Base-by-base conservation (phyloP, 129 eudicot genomes). In the Artemisia argyi region DNA sequence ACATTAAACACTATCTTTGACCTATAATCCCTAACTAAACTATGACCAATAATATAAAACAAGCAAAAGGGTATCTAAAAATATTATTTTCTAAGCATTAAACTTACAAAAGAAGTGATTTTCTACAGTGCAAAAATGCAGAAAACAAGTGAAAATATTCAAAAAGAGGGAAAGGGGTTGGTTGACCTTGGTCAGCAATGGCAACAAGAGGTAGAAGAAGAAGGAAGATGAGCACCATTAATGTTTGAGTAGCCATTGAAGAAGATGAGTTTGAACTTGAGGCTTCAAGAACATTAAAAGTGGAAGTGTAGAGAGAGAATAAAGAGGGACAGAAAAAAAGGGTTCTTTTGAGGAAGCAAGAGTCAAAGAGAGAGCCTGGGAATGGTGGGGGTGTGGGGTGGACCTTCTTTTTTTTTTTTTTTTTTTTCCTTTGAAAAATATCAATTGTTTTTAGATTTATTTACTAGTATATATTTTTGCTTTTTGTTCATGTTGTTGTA, bases 121-220 rank as follows among this genome's bases (percentile, higher is more conserved):
- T 72, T 58, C 47, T 71, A 49, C 1, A 58, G 32, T 59, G 15
- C 20, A 63, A 69, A 24, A 39, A 39, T 39, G 46, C 46, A 39
- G 11, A 39, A 39, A 39, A 39, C 2, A 39, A 39, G 10, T 39
- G 46, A 49, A 77, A 61, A 57, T 50, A 20, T 61, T 19, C 32
- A 28, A 28, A 26, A 35, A 53, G 54, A 68, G 61, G 2, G 15
- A 66, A 55, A 55, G 56, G 69, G 30, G 63, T 22, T 14, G 1
- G 71, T 68, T 61, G 28, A 87, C 93, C 88, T 74, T 83, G 82
- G 55, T 68, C 81, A 64, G 85, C 89, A 75, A 79, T 77, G 75
- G 68, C 65, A 71, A 80, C 83, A 12, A 74, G 28, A 56, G 76
- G 68, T 20, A 77, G 83, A 70, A 83, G 83, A 17, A 35, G 72